These are phyloP conservation scores for Trichosanthes truncata DNA, from an alignment of 306 rosid species.

Conservation along the genomic window DNA sequence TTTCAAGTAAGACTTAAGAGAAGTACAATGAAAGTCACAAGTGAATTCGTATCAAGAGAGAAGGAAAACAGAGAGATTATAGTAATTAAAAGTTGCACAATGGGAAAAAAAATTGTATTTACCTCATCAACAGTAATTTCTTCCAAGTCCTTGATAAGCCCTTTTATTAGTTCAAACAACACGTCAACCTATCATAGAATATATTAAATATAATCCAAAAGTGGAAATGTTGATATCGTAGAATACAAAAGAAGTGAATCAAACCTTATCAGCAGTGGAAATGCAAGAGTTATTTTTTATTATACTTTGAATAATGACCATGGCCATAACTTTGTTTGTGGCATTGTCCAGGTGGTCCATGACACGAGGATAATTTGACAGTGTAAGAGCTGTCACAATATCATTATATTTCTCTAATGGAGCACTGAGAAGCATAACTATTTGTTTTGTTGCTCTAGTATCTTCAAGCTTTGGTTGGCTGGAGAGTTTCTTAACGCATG, in stretches of 20 bases:
- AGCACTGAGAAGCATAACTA: slow-evolving; percentile 36
- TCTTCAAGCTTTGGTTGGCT: slow-evolving; percentile 27
- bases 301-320: slow-evolving; percentile 39
- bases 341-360: slow-evolving; percentile 40
- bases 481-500: slow-evolving; percentile 35
- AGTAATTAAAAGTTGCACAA: not conserved
- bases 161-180: slow-evolving; percentile 39
- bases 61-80: not conserved
- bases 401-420: slow-evolving; percentile 41
- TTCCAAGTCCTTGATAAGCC: slow-evolving; percentile 37
- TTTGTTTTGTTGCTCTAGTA: slow-evolving; percentile 31
- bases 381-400: slow-evolving; percentile 40
- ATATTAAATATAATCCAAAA: not conserved
- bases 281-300: slow-evolving; percentile 37
- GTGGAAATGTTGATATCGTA: slow-evolving; percentile 1
- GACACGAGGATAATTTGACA: slow-evolving; percentile 41
- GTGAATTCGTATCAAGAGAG: not conserved
- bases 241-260: slow-evolving; percentile 8
- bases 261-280: slow-evolving; percentile 41
- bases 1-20: not conserved
- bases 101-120: not conserved
- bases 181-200: slow-evolving; percentile 35
- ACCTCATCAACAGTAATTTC: slow-evolving; percentile 30
- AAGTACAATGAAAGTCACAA: not conserved
- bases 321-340: slow-evolving; percentile 44